A percentile compares a stretch with the other conserved stretches of the same genome.
phyloP scores from a whole-genome alignment of 805 yeast genomes.

The Clavispora santaluciae region DNA sequence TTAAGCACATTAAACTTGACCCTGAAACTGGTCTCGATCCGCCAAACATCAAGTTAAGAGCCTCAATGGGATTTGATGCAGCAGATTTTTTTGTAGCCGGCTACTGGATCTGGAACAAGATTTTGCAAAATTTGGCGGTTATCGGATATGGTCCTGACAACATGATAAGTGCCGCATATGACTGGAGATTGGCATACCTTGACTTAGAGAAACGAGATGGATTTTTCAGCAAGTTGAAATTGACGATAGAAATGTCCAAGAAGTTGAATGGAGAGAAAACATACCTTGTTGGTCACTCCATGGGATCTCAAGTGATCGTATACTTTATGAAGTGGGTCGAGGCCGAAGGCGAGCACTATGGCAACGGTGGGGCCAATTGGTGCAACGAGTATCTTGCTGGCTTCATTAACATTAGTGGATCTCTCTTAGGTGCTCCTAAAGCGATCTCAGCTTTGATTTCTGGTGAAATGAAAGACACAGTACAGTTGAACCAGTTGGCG shows the following conservation, averaged over 20 bases:
- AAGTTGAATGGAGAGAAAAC: conserved; percentile 57
- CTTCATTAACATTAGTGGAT: conserved; percentile 82
- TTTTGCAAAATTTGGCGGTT: conserved; percentile 89
- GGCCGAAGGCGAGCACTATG: conserved; percentile 72
- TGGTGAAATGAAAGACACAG: conserved; percentile 98
- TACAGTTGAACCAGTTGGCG: conserved; percentile 87
- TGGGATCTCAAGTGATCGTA: conserved; percentile 89
- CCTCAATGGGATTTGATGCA: conserved; percentile 95
- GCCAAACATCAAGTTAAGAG: conserved; percentile 69
- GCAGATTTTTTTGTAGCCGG: conserved; percentile 97
- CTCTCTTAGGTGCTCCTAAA: conserved; percentile 91
- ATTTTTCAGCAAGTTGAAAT: conserved; percentile 74
- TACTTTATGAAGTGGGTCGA: conserved; percentile 97
- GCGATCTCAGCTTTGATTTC: conserved; percentile 87
- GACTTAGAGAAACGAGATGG: conserved; percentile 86
- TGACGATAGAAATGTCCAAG: conserved; percentile 61
- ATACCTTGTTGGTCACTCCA: conserved; percentile 85
- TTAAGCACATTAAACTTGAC: conserved; percentile 84
- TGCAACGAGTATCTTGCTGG: conserved; percentile 80
- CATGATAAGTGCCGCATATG: conserved; percentile 90
- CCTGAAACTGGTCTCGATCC: conserved; percentile 93
- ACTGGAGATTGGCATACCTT: conserved; percentile 89
- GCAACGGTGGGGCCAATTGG: conserved; percentile 91
- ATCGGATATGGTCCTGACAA: conserved; percentile 90
- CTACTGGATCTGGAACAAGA: conserved; percentile 98